Percentiles rank a stretch among this genome's conserved stretches.
Conservation (phyloP, 208 protist genomes). For the Novymonas esmeraldas region DNA sequence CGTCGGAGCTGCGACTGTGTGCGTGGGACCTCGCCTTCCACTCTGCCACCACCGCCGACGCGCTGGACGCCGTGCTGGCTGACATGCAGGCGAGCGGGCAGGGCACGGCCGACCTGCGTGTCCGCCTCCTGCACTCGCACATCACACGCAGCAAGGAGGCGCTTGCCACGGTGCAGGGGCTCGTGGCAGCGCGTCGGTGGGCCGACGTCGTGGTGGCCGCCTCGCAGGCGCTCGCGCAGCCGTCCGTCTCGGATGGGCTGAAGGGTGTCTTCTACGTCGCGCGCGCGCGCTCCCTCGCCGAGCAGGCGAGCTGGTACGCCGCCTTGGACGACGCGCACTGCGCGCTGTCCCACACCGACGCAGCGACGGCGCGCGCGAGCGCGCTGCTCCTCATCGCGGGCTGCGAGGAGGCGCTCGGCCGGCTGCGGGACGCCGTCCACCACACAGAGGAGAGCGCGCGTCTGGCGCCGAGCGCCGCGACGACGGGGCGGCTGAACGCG, state of each 20-base stretch:
- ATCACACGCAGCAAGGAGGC: conserved; percentile 26
- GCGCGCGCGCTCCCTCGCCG: conserved; percentile 44
- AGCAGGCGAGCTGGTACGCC: conserved; percentile 47
- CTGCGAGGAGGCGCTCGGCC: conserved; percentile 60
- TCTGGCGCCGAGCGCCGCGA: conserved; percentile 17
- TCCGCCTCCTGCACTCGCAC: conserved; percentile 38
- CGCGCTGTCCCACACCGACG: conserved; percentile 39
- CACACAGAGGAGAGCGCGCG: conserved; percentile 41
- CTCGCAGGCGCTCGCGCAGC: not conserved
- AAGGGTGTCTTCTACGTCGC: conserved; percentile 23
- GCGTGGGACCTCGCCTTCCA: conserved; percentile 54
- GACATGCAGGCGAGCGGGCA: conserved; percentile 26
- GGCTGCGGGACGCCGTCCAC: conserved; percentile 54
- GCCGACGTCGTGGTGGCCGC: conserved; percentile 1
- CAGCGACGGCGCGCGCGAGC: conserved; percentile 17
- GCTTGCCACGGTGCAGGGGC: conserved; percentile 8
- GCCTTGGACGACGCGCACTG: conserved; percentile 58
- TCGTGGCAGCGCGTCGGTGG: conserved; percentile 10
- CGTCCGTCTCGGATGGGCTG: conserved; percentile 34
- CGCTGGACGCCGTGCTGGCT: conserved; percentile 36
- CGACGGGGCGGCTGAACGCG: conserved; percentile 13
- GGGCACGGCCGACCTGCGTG: conserved; percentile 37
- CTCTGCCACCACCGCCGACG: conserved; percentile 25
- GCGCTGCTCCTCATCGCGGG: conserved; percentile 49
- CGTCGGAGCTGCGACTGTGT: conserved; percentile 48